These are phyloP conservation scores for Beta corolliflora DNA, from an alignment of 179 eudicot species.

Conservation along the genomic window DNA sequence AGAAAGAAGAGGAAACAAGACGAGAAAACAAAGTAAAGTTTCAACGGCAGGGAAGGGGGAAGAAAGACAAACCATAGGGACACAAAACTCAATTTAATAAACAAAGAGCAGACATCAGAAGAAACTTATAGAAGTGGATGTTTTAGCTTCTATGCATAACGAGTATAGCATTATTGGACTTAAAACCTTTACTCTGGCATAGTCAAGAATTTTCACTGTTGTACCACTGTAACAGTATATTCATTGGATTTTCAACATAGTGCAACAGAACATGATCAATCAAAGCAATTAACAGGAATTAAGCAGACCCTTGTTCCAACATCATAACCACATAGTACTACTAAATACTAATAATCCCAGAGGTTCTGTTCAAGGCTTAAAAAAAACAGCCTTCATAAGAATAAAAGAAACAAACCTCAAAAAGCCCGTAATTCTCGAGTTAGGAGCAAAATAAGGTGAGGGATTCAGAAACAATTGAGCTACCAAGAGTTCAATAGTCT, in stretches of 20 bases:
- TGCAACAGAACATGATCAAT: background rate
- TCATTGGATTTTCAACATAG: background rate
- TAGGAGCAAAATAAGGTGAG: constrained; percentile 72
- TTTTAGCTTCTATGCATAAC: background rate
- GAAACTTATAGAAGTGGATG: background rate
- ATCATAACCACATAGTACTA: background rate
- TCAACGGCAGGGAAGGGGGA: background rate
- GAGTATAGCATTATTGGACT: background rate
- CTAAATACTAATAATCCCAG: background rate
- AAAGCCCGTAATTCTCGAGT: constrained; percentile 80
- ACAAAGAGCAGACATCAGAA: background rate
- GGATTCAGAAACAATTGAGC: constrained; percentile 80
- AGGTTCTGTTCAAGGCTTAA: background rate
- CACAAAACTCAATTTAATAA: background rate
- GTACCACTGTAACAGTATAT: background rate
- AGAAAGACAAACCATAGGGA: background rate
- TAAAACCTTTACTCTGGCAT: background rate
- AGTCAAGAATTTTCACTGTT: background rate
- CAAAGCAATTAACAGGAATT: background rate
- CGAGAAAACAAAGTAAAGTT: too few species aligned
- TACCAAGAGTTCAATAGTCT: constrained; percentile 82
- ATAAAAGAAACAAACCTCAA: constrained; percentile 52
- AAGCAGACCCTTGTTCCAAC: constrained; percentile 3
- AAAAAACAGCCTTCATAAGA: background rate
- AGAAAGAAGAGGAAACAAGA: background rate